Percentiles rank a stretch among this genome's conserved stretches.
Evolutionary conservation across 2,329 filamentous ascomycete genomes (phyloP).

Genomic region (Plectosphaerella plurivora): DNA sequence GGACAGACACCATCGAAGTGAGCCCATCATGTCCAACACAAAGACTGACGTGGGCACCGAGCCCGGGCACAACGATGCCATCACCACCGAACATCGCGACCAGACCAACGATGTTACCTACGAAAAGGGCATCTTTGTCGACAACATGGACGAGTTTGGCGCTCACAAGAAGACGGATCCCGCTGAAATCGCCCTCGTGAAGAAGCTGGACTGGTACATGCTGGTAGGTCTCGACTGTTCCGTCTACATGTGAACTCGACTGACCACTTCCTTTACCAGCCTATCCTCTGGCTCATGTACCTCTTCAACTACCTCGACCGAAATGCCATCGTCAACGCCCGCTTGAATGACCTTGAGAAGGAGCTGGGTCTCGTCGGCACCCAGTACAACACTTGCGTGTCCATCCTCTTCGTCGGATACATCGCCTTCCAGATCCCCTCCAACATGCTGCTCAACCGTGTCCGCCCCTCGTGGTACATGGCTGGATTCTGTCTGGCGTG

Average conservation of each 20-base stretch:
- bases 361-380: conserved; percentile 43
- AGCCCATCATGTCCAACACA: too few species aligned
- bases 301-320: conserved; percentile 32
- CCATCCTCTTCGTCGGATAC: conserved; percentile 23
- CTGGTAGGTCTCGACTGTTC: conserved; percentile 27
- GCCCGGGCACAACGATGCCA: not conserved
- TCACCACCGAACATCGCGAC: not conserved
- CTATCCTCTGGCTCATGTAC: conserved; percentile 29
- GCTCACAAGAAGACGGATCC: conserved; percentile 32
- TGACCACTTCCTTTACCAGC: conserved; percentile 11
- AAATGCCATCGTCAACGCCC: conserved; percentile 53
- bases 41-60: too few species aligned
- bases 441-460: conserved; percentile 5
- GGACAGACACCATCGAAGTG: too few species aligned
- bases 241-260: not conserved
- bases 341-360: conserved; percentile 45
- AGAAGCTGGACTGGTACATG: conserved; percentile 31
- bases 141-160: conserved; percentile 28
- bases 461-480: conserved; percentile 7
- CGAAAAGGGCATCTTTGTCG: conserved; percentile 9
- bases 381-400: conserved; percentile 25
- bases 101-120: not conserved
- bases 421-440: conserved; percentile 6
- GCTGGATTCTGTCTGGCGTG: conserved; percentile 18
- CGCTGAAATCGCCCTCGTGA: conserved; percentile 31